These are phyloP conservation scores for Clohesyomyces aquaticus DNA, from an alignment of 495 filamentous ascomycete genomes.

Conservation along the genomic window DNA sequence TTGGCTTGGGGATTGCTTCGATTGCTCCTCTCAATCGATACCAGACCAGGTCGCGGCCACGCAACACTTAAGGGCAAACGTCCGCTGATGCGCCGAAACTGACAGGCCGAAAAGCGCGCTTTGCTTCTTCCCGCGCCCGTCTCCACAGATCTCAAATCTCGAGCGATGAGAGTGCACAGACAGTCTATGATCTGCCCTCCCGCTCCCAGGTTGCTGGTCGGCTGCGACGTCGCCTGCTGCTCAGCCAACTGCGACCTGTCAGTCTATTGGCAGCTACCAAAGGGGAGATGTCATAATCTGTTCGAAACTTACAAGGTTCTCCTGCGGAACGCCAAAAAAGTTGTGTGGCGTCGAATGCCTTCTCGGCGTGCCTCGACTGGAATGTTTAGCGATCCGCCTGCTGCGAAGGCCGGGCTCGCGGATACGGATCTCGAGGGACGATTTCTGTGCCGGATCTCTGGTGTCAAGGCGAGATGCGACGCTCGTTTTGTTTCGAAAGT, in stretches of 20 bases:
- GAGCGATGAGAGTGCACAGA: slow-evolving; percentile 27
- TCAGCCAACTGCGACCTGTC: slow-evolving; percentile 36
- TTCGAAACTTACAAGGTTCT: slow-evolving; percentile 40
- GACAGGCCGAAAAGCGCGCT: slow-evolving; percentile 25
- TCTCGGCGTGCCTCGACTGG: slow-evolving; percentile 21
- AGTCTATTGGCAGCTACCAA: slow-evolving; percentile 25
- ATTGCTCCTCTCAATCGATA: not conserved
- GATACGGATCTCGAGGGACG: slow-evolving; percentile 27
- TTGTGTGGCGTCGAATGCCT: slow-evolving; percentile 37
- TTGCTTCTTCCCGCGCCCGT: slow-evolving; percentile 36
- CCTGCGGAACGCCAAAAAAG: slow-evolving; percentile 28
- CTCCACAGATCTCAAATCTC: slow-evolving; percentile 39
- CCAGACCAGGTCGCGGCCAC: slow-evolving; percentile 3
- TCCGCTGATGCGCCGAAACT: slow-evolving; percentile 13
- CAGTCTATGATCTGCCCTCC: slow-evolving; percentile 24
- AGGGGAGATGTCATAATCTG: slow-evolving; percentile 32
- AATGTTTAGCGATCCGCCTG: slow-evolving; percentile 38
- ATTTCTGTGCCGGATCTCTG: slow-evolving; percentile 15
- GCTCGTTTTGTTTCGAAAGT: not conserved
- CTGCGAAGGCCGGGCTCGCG: slow-evolving; percentile 33
- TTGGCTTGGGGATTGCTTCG: slow-evolving; percentile 2
- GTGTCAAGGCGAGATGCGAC: slow-evolving; percentile 4
- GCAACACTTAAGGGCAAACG: slow-evolving; percentile 17
- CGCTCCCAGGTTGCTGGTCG: slow-evolving; percentile 25
- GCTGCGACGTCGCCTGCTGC: slow-evolving; percentile 21